Conservation (phyloP, 495 filamentous ascomycete genomes). For the Aspergillus sclerotioniger region DNA sequence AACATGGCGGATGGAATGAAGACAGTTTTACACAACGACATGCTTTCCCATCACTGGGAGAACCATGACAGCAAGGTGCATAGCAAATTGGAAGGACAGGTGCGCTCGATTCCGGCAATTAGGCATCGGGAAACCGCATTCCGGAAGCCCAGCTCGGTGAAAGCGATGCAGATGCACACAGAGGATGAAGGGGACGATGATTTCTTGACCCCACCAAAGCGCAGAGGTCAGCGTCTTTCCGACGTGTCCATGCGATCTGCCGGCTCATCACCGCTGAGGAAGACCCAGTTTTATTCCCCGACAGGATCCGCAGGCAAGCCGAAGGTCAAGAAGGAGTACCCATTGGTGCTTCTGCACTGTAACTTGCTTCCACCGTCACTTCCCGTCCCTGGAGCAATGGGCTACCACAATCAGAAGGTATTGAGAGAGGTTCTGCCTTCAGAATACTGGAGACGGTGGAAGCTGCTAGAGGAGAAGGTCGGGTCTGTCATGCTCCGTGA, state of each 20-base stretch:
- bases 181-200: conserved; percentile 45
- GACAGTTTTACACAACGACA: conserved; percentile 15
- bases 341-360: conserved; percentile 84
- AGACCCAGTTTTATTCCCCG: conserved; percentile 47
- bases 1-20: conserved; percentile 29
- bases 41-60: conserved; percentile 27
- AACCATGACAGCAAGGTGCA: conserved; percentile 21
- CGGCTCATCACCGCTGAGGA: conserved; percentile 35
- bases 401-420: conserved; percentile 42
- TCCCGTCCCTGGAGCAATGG: conserved; percentile 58
- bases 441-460: conserved; percentile 67
- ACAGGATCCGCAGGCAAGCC: conserved; percentile 46
- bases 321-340: conserved; percentile 62
- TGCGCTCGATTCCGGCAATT: conserved; percentile 27
- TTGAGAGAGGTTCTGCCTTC: conserved; percentile 57
- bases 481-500: conserved; percentile 70
- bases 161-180: conserved; percentile 74
- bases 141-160: conserved; percentile 71
- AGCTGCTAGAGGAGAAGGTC: conserved; percentile 70
- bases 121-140: conserved; percentile 50
- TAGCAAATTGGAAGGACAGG: conserved; percentile 19
- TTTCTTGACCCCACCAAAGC: conserved; percentile 36
- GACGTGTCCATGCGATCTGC: conserved; percentile 35
- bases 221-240: conserved; percentile 28
- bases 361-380: conserved; percentile 73